A percentile compares a stretch with the other conserved stretches of the same genome.
phyloP scores from a whole-genome alignment of 2,329 filamentous ascomycete species.

The Venturia effusa region DNA sequence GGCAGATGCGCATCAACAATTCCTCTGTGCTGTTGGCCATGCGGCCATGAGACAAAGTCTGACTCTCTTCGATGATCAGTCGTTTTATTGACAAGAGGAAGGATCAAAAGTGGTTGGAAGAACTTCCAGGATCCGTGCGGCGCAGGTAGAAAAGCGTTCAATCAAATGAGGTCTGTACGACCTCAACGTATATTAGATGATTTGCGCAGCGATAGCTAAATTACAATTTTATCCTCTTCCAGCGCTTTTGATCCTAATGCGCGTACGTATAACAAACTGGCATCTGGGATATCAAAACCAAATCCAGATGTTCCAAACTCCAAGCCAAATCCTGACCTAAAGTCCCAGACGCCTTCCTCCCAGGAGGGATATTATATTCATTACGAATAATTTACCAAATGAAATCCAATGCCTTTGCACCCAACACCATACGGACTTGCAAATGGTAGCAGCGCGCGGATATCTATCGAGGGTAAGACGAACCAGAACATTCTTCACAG shows the following conservation, averaged over 20 bases:
- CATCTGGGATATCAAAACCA: slow-evolving; percentile 2
- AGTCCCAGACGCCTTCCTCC: background rate
- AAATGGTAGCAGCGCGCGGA: too few species aligned
- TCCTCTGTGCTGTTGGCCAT: background rate
- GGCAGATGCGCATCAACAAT: too few species aligned
- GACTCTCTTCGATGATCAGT: background rate
- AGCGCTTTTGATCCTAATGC: background rate
- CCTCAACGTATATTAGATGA: background rate
- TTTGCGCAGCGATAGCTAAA: background rate
- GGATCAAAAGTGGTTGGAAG: too few species aligned
- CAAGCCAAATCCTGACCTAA: background rate
- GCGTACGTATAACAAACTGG: background rate
- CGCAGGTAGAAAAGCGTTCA: too few species aligned
- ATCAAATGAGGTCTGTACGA: background rate
- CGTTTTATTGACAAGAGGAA: too few species aligned
- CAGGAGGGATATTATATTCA: background rate
- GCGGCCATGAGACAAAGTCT: background rate
- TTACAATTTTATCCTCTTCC: background rate
- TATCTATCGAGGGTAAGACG: background rate
- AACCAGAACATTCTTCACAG: background rate
- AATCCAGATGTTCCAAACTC: background rate
- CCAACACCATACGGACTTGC: background rate
- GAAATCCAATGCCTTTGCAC: background rate
- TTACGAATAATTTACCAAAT: background rate
- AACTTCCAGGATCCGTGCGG: too few species aligned